Evolutionary conservation across 495 filamentous ascomycete genomes (phyloP).

Genomic region (Thermochaetoides thermophila): DNA sequence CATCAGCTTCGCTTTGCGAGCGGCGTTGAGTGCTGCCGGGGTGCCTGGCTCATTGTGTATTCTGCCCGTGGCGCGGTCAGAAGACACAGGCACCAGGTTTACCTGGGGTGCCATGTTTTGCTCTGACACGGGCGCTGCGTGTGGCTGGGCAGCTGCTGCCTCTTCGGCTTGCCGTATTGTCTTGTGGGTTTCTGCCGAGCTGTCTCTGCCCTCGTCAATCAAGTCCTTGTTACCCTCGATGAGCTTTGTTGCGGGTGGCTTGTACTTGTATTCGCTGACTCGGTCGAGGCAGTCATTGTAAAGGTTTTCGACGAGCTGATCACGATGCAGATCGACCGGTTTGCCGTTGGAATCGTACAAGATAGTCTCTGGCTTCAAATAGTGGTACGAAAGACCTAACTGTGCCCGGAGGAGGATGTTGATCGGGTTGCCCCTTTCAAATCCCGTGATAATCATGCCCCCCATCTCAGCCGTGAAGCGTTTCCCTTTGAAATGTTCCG

Average conservation of each 20-base stretch:
- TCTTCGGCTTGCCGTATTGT: conserved; percentile 61
- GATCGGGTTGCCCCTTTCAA: conserved; percentile 86
- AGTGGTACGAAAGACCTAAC: conserved; percentile 72
- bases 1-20: conserved; percentile 54
- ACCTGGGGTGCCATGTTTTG: conserved; percentile 33
- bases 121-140: conserved; percentile 30
- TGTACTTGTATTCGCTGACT: conserved; percentile 76
- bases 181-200: conserved; percentile 50
- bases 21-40: conserved; percentile 45
- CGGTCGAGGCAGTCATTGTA: conserved; percentile 91
- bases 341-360: conserved; percentile 82
- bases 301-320: conserved; percentile 71
- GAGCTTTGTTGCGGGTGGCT: conserved; percentile 47
- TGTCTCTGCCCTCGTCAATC: conserved; percentile 71
- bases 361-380: conserved; percentile 69
- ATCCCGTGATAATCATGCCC: conserved; percentile 94
- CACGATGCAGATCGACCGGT: conserved; percentile 62
- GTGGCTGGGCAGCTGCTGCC: conserved; percentile 29
- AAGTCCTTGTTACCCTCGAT: conserved; percentile 75
- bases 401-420: conserved; percentile 84
- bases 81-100: conserved; percentile 41
- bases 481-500: conserved; percentile 32
- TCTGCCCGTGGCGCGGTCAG: conserved; percentile 45
- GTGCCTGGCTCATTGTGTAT: conserved; percentile 41
- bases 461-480: conserved; percentile 88